Base-by-base conservation (phyloP, 2,329 filamentous ascomycete species). In the Cercospora nicotianae region DNA sequence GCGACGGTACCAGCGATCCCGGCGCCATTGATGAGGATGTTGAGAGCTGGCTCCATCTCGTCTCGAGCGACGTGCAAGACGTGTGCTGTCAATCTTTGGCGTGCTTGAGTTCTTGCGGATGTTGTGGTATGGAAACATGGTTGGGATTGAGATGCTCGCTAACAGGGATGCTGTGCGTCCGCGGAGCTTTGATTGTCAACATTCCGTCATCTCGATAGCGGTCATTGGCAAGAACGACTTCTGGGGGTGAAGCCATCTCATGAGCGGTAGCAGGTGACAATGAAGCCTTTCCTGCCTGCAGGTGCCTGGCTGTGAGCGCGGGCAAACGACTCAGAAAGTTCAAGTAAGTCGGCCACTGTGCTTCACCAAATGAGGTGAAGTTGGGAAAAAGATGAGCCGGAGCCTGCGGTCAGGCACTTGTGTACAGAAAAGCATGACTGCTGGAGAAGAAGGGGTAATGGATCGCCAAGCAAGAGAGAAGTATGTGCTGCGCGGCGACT, bases 1-100 rank as follows among this genome's bases (percentile, higher is more conserved):
- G 73, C 68, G 23, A 73, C 74, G 31, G 73, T 77, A 33, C 63
- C 69, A 74, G 18, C 55, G 18, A 66, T 57, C 5, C 64, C 64
- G 7, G 64, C 59, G 5, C 64, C 64, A 28, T 26, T 57, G 16
- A 66, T 62, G 23, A 64, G 51, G 9, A 64, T 26, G 33, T 42
- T 45, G 5, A 57, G 62, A 10, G 20, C 33, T 18, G 30, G 42
- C 8, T n/a, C 48, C 62, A 64, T 64, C 23, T 28, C 23, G 23
- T n/a, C 16, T n/a, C 53, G 28, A 57, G 53, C 53, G 7, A 31
- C 9, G 23, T 57, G 20, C 28, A 9, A 18, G 5, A 13, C 6
- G 23, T 57, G 26, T 23, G 28, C 53, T 57, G 53, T 31, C 53
- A 9, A 20, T 28, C 13, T 31, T 16, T n/a, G 5, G 28, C 7